phyloP scores from a whole-genome alignment of 352 stramenopile genomes.

The Pythium grandisporangium region DNA sequence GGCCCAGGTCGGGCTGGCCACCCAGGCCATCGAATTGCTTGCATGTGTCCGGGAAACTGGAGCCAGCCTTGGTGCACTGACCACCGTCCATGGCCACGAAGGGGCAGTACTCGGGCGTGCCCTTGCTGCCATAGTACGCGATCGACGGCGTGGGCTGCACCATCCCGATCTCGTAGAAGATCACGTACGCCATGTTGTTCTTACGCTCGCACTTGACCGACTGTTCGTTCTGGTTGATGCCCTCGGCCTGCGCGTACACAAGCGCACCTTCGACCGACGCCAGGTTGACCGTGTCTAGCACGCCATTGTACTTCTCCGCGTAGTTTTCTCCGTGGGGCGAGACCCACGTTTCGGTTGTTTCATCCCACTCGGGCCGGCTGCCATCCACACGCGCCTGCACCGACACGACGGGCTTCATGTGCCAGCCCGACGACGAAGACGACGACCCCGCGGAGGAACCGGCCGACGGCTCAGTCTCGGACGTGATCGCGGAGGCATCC shows the following conservation, averaged over 20 bases:
- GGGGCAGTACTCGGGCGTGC: constrained; percentile 30
- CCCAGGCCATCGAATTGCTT: constrained; percentile 40
- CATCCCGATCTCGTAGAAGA: constrained; percentile 65
- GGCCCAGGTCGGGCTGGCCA: constrained; percentile 29
- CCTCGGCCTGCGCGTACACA: constrained; percentile 61
- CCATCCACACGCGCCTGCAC: constrained; percentile 57
- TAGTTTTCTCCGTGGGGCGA: constrained; percentile 26
- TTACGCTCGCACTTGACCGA: constrained; percentile 48
- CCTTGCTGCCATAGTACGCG: constrained; percentile 30
- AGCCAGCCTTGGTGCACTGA: constrained; percentile 35
- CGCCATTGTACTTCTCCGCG: constrained; percentile 17
- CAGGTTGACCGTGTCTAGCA: constrained; percentile 56
- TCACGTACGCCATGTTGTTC: constrained; percentile 62
- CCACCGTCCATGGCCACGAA: constrained; percentile 58
- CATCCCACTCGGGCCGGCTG: constrained; percentile 27
- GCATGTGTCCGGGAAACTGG: constrained; percentile 23
- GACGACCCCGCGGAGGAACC: not conserved
- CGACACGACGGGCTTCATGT: constrained; percentile 34
- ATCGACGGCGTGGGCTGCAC: constrained; percentile 43
- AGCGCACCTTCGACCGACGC: constrained; percentile 48
- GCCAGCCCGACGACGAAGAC: constrained; percentile 9
- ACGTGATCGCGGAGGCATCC: not conserved
- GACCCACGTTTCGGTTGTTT: constrained; percentile 18
- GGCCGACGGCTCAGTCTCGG: not conserved
- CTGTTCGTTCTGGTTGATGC: constrained; percentile 46